Percentiles rank a stretch among this genome's conserved stretches.
phyloP scores from a whole-genome alignment of 768 basidiomycete species.

The Hebeloma cylindrosporum region DNA sequence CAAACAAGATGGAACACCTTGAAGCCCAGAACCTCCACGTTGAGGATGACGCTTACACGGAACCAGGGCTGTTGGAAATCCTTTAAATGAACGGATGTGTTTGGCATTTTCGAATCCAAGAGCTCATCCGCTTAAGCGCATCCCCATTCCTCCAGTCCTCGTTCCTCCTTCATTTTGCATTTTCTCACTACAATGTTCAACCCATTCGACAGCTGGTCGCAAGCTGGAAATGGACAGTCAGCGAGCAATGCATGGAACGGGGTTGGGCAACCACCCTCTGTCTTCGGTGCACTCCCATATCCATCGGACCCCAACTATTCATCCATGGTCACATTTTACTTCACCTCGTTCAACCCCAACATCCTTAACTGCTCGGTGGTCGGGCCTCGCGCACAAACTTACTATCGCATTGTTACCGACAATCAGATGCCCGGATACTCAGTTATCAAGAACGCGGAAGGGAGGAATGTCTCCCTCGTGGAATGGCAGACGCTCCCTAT shows the following conservation, averaged over 20 bases:
- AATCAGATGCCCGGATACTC: constrained; percentile 51
- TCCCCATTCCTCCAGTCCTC: not conserved
- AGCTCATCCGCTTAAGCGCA: no score
- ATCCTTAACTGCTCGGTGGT: constrained; percentile 57
- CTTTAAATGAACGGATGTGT: no score
- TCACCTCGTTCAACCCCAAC: constrained; percentile 50
- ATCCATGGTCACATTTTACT: constrained; percentile 41
- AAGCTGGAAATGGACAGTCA: constrained; percentile 27
- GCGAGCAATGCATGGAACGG: constrained; percentile 19
- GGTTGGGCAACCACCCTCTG: constrained; percentile 41
- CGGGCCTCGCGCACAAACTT: constrained; percentile 47
- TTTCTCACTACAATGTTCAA: constrained; percentile 13
- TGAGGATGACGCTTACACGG: not conserved
- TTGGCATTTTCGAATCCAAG: no score
- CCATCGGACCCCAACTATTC: constrained; percentile 34
- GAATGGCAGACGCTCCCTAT: constrained; percentile 54
- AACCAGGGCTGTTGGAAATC: no score
- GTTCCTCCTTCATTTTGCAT: constrained; percentile 4
- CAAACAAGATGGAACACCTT: constrained; percentile 10
- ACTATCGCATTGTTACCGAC: constrained; percentile 53
- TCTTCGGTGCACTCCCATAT: constrained; percentile 66
- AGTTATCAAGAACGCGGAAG: constrained; percentile 48
- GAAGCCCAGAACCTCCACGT: constrained; percentile 9
- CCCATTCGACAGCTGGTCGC: constrained; percentile 41
- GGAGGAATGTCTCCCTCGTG: constrained; percentile 50